phyloP scores from a whole-genome alignment of 306 rosid species.

The Begonia loranthoides region DNA sequence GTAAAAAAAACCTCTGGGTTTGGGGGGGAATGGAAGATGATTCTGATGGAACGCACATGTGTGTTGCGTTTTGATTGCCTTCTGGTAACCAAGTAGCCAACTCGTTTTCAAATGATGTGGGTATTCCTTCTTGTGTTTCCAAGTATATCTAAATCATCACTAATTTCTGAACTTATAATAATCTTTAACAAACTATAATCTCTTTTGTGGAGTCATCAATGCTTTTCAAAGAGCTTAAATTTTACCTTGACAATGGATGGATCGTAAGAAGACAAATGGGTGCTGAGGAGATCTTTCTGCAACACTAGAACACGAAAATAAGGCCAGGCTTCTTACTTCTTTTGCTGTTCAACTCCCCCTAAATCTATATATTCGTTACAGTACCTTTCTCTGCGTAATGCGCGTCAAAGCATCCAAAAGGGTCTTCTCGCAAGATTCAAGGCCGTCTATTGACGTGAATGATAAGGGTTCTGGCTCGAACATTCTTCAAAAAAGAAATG shows the following conservation, averaged over 20 bases:
- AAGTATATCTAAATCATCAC: conserved; percentile 10
- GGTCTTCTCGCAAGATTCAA: conserved; percentile 51
- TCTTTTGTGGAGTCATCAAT: too few relatives aligned
- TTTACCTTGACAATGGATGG: conserved; percentile 16
- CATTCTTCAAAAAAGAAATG: conserved; percentile 19
- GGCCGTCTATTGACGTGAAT: conserved; percentile 46
- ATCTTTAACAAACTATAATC: too few relatives aligned
- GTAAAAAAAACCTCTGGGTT: conserved; percentile 7
- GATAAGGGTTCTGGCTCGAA: conserved; percentile 60
- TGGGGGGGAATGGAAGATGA: conserved; percentile 14
- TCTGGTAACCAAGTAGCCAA: conserved; percentile 17
- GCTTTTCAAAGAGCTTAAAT: too few relatives aligned
- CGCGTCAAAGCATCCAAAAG: conserved; percentile 46
- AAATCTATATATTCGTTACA: too few relatives aligned
- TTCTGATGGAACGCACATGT: conserved; percentile 11
- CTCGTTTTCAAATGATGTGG: conserved; percentile 15
- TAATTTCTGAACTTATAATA: too few relatives aligned
- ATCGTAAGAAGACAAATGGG: conserved; percentile 12
- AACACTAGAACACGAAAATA: neutral
- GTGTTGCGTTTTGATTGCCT: conserved; percentile 4
- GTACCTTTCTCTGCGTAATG: conserved; percentile 72
- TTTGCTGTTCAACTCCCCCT: too few relatives aligned
- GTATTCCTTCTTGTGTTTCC: conserved; percentile 20
- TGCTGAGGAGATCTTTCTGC: conserved; percentile 15
- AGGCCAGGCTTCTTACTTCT: too few relatives aligned